Conservation (phyloP, 805 yeast genomes). For the Clavispora vitiphila region DNA sequence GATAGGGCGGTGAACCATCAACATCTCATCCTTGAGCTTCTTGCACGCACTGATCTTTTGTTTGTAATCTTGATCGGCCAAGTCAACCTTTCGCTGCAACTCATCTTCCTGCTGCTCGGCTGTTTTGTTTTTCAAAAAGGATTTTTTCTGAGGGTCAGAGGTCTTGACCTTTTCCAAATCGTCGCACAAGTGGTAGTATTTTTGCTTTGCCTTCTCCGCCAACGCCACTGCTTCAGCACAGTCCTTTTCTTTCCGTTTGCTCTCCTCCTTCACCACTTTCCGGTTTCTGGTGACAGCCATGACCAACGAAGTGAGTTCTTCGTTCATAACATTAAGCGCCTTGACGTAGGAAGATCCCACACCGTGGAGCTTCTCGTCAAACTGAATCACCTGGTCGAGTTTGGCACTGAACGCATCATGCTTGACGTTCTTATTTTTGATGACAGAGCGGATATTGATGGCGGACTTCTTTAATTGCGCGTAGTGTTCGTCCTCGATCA, state of each 20-base stretch:
- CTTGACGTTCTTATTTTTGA: constrained; percentile 45
- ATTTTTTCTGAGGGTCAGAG: constrained; percentile 80
- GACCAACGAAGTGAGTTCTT: constrained; percentile 70
- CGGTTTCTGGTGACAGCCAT: constrained; percentile 67
- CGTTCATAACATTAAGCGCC: constrained; percentile 79
- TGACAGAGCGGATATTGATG: constrained; percentile 44
- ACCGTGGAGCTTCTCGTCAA: constrained; percentile 67
- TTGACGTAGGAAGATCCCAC: constrained; percentile 75
- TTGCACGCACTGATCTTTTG: constrained; percentile 70
- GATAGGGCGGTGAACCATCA: constrained; percentile 72
- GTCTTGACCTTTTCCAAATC: constrained; percentile 80
- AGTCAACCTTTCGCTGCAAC: constrained; percentile 68
- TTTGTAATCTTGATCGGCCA: constrained; percentile 83
- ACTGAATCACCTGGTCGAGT: constrained; percentile 63
- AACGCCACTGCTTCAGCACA: constrained; percentile 73
- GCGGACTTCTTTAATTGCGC: constrained; percentile 70
- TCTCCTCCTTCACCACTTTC: constrained; percentile 76
- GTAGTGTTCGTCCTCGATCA: constrained; percentile 73
- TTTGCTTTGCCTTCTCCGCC: constrained; percentile 82
- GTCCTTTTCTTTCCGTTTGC: constrained; percentile 75
- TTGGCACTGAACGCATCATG: constrained; percentile 63
- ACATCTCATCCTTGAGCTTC: constrained; percentile 66
- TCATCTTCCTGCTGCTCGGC: constrained; percentile 91
- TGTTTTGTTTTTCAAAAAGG: constrained; percentile 72
- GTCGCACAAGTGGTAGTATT: constrained; percentile 72